Percentiles rank a stretch among this genome's conserved stretches.
Conservation (phyloP, 495 filamentous ascomycete species). For the Darksidea phi region DNA sequence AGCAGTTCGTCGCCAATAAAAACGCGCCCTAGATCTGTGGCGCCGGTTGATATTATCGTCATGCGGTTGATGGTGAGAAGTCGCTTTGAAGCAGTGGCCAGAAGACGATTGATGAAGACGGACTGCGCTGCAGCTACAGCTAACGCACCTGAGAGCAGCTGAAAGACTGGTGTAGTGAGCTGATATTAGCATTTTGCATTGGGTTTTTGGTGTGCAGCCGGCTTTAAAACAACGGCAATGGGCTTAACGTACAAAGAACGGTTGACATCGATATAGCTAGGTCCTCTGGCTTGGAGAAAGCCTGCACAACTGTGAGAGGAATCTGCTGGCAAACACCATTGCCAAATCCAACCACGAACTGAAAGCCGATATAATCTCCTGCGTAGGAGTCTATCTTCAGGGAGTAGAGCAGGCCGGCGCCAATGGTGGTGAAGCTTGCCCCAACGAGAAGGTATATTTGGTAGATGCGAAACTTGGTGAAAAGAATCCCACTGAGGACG, state of each 20-base stretch:
- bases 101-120: conserved; percentile 3
- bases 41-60: too few species aligned
- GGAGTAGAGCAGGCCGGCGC: conserved; percentile 26
- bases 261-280: conserved; percentile 10
- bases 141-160: conserved; percentile 3
- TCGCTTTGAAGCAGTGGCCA: neutral
- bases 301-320: conserved; percentile 10
- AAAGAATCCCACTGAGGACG: too few species aligned
- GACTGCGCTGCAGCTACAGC: conserved; percentile 8
- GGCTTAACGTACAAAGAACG: conserved; percentile 14
- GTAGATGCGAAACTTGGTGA: too few species aligned
- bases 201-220: too few species aligned
- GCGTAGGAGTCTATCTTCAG: conserved; percentile 6
- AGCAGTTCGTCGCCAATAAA: too few species aligned
- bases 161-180: conserved; percentile 4
- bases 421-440: conserved; percentile 24
- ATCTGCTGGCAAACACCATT: conserved; percentile 1
- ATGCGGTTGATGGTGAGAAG: too few species aligned
- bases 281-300: conserved; percentile 2
- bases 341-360: conserved; percentile 15
- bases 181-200: neutral
- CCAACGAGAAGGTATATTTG: neutral
- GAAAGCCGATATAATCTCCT: conserved; percentile 25
- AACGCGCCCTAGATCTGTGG: too few species aligned
- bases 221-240: too few species aligned